Evolutionary conservation across 345 rosid species (phyloP).

Genomic region (Corchorus olitorius): DNA sequence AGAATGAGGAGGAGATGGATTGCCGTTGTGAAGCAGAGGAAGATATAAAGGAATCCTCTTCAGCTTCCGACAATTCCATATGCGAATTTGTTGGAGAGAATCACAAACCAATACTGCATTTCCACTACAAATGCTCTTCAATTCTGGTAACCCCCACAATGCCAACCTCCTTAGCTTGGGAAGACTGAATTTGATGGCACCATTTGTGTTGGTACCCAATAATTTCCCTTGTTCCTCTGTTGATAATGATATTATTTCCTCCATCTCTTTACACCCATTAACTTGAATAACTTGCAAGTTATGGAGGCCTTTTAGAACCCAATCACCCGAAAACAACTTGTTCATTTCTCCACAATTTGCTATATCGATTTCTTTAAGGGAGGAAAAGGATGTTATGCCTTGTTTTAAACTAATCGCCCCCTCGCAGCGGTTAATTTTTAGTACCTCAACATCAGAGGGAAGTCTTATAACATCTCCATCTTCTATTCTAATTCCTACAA

Average conservation of each 20-base stretch:
- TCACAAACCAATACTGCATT: neutral
- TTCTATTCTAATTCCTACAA: neutral
- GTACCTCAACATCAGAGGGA: neutral
- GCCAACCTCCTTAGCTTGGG: neutral
- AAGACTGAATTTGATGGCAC: neutral
- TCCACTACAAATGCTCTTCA: conserved; percentile 23
- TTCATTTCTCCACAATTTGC: neutral
- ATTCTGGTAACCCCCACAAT: neutral
- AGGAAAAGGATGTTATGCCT: neutral
- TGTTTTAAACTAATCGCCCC: neutral
- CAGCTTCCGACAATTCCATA: conserved; percentile 12
- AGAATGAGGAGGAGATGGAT: conserved; percentile 3
- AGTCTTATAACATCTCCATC: neutral
- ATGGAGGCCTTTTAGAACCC: neutral
- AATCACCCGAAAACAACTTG: neutral
- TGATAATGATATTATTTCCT: conserved; percentile 1
- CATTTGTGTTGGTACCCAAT: too few relatives aligned
- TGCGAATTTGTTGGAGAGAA: conserved; percentile 17
- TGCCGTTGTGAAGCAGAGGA: neutral
- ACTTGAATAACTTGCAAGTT: conserved; percentile 4
- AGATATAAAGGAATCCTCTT: conserved; percentile 21
- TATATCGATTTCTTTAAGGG: neutral
- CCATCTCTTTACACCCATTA: neutral
- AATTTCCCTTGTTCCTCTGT: neutral
- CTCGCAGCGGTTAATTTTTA: neutral